Conservation (phyloP, 2,329 filamentous ascomycete genomes). For the Monascus ruber region DNA sequence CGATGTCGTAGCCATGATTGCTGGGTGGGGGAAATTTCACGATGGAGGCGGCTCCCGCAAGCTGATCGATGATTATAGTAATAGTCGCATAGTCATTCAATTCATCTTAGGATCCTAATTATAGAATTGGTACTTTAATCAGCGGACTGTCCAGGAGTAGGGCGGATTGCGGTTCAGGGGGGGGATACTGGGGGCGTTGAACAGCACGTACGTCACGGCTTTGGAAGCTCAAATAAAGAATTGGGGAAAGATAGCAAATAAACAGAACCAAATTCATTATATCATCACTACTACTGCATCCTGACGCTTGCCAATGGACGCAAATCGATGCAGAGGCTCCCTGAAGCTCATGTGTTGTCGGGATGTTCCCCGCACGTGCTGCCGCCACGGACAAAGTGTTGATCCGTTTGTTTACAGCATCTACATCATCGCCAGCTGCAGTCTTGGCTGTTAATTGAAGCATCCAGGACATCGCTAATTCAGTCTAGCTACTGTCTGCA, state of each 20-base stretch:
- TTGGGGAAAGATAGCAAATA: slow-evolving; percentile 1
- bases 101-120: neutral
- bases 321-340: too few relatives aligned
- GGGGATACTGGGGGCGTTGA: neutral
- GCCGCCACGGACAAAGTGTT: neutral
- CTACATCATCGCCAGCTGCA: too few relatives aligned
- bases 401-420: slow-evolving; percentile 7
- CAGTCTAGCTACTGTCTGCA: too few relatives aligned
- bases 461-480: too few relatives aligned
- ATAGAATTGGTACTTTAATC: neutral
- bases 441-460: too few relatives aligned
- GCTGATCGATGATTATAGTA: neutral
- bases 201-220: neutral
- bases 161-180: slow-evolving; percentile 5
- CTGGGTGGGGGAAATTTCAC: neutral
- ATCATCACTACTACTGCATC: slow-evolving; percentile 2
- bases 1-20: slow-evolving; percentile 19
- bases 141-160: neutral
- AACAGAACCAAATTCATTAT: slow-evolving; percentile 4
- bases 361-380: slow-evolving; percentile 7
- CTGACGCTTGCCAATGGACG: neutral
- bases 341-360: neutral
- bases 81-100: neutral
- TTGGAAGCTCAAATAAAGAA: slow-evolving; percentile 1
- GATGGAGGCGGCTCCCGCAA: neutral